These are phyloP conservation scores for Tephrocybe rancida DNA, from an alignment of 768 basidiomycete species.

Conservation along the genomic window DNA sequence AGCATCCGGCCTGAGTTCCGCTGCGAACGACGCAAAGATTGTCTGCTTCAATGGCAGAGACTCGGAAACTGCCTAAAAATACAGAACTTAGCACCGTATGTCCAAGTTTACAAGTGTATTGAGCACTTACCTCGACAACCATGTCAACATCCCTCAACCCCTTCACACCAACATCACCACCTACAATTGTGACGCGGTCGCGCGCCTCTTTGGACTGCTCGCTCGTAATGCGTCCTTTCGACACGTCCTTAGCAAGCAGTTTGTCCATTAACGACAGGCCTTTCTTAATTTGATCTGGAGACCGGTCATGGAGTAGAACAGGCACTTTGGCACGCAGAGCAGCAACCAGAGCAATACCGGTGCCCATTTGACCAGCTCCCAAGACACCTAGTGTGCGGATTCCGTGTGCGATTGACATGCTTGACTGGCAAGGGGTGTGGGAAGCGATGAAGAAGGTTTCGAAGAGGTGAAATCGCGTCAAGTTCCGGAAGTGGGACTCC, in stretches of 20 bases:
- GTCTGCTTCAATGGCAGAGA: slow-evolving; percentile 73
- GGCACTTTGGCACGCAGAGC: slow-evolving; percentile 85
- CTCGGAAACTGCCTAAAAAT: slow-evolving; percentile 81
- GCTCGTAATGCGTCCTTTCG: slow-evolving; percentile 73
- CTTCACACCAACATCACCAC: slow-evolving; percentile 47
- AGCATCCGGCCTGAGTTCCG: slow-evolving; percentile 66
- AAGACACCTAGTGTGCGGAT: slow-evolving; percentile 78
- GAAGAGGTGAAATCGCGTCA: not conserved
- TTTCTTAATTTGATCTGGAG: slow-evolving; percentile 69
- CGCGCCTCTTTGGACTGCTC: slow-evolving; percentile 76
- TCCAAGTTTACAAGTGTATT: not conserved
- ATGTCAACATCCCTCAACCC: slow-evolving; percentile 83
- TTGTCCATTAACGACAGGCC: slow-evolving; percentile 78
- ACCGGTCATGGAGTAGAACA: slow-evolving; percentile 84
- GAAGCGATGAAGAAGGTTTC: not conserved
- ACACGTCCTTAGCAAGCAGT: slow-evolving; percentile 86
- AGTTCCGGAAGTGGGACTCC: slow-evolving; percentile 2
- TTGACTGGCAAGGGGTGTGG: slow-evolving; percentile 4
- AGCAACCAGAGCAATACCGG: slow-evolving; percentile 89
- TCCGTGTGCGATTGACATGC: slow-evolving; percentile 67
- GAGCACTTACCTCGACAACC: slow-evolving; percentile 75
- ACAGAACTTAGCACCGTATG: not conserved
- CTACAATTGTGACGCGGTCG: slow-evolving; percentile 63
- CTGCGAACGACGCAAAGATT: slow-evolving; percentile 74
- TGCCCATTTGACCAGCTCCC: slow-evolving; percentile 88